A percentile compares a stretch with the other conserved stretches of the same genome.
Conservation (phyloP, 129 eudicot genomes). For the Oenanthe sinensis region DNA sequence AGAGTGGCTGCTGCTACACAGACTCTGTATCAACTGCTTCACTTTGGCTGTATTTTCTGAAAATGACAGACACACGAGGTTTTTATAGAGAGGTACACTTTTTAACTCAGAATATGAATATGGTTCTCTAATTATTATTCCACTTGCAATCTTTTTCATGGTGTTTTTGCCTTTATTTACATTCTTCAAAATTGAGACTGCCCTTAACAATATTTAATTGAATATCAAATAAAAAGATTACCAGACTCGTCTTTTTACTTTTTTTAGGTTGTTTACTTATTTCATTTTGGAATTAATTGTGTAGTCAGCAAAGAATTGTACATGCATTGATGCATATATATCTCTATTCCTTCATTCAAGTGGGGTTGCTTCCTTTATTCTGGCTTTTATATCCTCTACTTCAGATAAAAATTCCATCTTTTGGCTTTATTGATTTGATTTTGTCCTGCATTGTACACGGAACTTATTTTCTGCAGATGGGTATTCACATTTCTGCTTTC, state of each 20-base stretch:
- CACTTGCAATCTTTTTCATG: background rate
- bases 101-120: background rate
- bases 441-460: slow-evolving; percentile 32
- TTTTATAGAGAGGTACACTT: background rate
- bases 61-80: background rate
- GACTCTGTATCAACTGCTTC: too few relatives aligned
- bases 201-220: background rate
- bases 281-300: slow-evolving; percentile 26
- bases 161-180: background rate
- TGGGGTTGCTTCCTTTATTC: slow-evolving; percentile 13
- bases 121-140: background rate
- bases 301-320: slow-evolving; percentile 25
- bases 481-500: slow-evolving; percentile 28
- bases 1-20: too few relatives aligned
- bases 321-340: background rate
- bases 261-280: slow-evolving; percentile 12
- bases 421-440: slow-evolving; percentile 18
- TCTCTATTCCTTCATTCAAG: slow-evolving; percentile 5
- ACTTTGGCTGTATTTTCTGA: background rate
- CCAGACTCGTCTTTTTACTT: background rate
- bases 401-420: background rate
- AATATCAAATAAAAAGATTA: background rate
- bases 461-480: slow-evolving; percentile 38
- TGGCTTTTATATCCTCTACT: background rate
- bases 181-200: background rate